phyloP scores from a whole-genome alignment of 176 grass and related monocot species.

The Cymbopogon citratus region DNA sequence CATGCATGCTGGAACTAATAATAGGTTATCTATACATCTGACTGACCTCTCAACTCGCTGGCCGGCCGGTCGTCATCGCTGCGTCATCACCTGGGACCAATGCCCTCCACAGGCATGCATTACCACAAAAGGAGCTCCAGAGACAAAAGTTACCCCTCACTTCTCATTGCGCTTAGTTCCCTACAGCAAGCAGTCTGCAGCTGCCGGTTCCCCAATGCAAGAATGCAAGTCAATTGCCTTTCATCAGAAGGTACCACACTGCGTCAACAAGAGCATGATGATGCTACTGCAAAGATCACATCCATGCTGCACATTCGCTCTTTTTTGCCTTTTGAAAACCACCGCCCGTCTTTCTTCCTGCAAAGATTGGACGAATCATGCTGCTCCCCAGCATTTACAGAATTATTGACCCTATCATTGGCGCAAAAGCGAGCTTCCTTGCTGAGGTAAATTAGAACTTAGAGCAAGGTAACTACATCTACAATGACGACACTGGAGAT shows the following conservation, averaged over 20 bases:
- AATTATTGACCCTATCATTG: conserved; percentile 42
- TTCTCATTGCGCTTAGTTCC: conserved; percentile 28
- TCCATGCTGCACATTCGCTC: conserved; percentile 14
- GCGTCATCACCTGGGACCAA: conserved; percentile 20
- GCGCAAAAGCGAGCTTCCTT: not conserved
- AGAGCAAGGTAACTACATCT: not conserved
- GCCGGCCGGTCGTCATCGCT: not conserved
- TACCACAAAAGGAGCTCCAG: conserved; percentile 35
- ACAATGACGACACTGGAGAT: not conserved
- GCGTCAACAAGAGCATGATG: conserved; percentile 40
- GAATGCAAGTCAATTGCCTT: conserved; percentile 26
- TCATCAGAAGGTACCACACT: conserved; percentile 45
- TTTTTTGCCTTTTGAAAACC: not conserved
- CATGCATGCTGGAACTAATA: not conserved
- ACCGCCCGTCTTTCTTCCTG: not conserved
- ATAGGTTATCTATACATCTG: conserved; percentile 14
- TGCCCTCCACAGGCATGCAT: conserved; percentile 17
- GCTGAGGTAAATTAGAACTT: not conserved
- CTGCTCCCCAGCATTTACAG: conserved; percentile 2
- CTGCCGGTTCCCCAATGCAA: not conserved
- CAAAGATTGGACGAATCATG: conserved; percentile 46
- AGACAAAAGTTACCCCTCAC: conserved; percentile 36
- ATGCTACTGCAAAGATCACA: conserved; percentile 46
- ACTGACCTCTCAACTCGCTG: not conserved
- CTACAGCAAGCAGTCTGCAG: conserved; percentile 15